These are phyloP conservation scores for Phlebiopsis gigantea DNA, from an alignment of 768 basidiomycete species.

Conservation along the genomic window DNA sequence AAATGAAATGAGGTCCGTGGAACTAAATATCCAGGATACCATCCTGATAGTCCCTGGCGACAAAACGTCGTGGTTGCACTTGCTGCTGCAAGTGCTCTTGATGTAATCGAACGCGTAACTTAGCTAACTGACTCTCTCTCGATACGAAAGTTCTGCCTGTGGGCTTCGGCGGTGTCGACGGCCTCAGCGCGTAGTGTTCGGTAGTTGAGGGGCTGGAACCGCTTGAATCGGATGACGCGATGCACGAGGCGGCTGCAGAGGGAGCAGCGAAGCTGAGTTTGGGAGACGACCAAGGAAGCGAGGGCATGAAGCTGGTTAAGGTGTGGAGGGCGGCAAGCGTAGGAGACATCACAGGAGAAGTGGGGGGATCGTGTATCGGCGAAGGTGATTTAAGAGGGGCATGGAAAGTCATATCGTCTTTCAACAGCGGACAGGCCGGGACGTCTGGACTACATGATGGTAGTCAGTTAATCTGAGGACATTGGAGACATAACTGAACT, in stretches of 20 bases:
- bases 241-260: conserved; percentile 12
- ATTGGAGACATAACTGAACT: conserved; percentile 1
- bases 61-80: not conserved
- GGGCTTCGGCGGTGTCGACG: not conserved
- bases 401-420: not conserved
- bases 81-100: conserved; percentile 21
- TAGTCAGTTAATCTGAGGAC: not conserved
- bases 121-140: conserved; percentile 62
- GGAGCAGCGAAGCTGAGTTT: conserved; percentile 12
- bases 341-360: conserved; percentile 42
- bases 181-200: too few species aligned
- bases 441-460: not conserved
- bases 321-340: conserved; percentile 53
- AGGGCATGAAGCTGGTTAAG: conserved; percentile 50
- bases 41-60: not conserved
- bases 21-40: conserved; percentile 1
- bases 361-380: conserved; percentile 29
- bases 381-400: conserved; percentile 9
- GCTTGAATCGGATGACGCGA: conserved; percentile 17
- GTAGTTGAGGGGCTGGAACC: too few species aligned
- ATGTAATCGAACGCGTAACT: conserved; percentile 51
- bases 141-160: conserved; percentile 43
- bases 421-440: not conserved
- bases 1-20: conserved; percentile 3
- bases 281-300: conserved; percentile 29